Conservation (phyloP, 2,329 filamentous ascomycete genomes). For the Epichloe elymi region DNA sequence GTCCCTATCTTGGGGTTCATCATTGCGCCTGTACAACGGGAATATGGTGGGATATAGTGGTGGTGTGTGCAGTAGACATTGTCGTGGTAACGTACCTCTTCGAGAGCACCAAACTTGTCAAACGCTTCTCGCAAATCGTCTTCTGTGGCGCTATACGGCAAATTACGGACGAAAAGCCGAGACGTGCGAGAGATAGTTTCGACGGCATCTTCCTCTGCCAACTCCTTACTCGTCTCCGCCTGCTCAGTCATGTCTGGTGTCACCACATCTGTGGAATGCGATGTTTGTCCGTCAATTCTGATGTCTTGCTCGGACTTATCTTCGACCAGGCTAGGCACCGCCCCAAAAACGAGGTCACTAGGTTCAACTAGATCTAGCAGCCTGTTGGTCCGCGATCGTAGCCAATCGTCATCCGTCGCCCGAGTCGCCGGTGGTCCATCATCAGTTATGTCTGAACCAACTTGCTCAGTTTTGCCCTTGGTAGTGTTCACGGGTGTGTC, state of each 20-base stretch:
- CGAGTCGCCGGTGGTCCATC: slow-evolving; percentile 20
- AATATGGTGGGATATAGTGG: background rate
- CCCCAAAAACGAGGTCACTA: slow-evolving; percentile 33
- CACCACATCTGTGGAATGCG: slow-evolving; percentile 15
- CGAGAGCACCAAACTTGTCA: slow-evolving; percentile 55
- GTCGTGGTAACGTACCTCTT: slow-evolving; percentile 61
- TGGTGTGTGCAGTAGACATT: background rate
- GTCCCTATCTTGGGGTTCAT: slow-evolving; percentile 99
- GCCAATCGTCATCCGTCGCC: slow-evolving; percentile 76
- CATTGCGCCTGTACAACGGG: slow-evolving; percentile 38
- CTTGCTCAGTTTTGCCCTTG: slow-evolving; percentile 7
- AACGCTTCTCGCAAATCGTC: slow-evolving; percentile 66
- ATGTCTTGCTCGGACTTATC: slow-evolving; percentile 8
- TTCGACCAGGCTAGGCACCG: slow-evolving; percentile 4
- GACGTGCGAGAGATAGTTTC: slow-evolving; percentile 57
- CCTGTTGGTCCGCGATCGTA: slow-evolving; percentile 77
- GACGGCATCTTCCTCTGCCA: slow-evolving; percentile 20
- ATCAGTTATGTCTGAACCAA: slow-evolving; percentile 12
- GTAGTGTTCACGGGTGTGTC: slow-evolving; percentile 1
- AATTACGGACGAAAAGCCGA: slow-evolving; percentile 77
- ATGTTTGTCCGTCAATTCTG: slow-evolving; percentile 10
- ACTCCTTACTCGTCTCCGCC: slow-evolving; percentile 18
- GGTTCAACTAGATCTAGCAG: slow-evolving; percentile 74
- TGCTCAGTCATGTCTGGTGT: slow-evolving; percentile 16
- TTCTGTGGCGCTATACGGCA: slow-evolving; percentile 68